A percentile compares a stretch with the other conserved stretches of the same genome.
Evolutionary conservation across 2,329 filamentous ascomycete species (phyloP).

Genomic region (Alternaria postmessia): DNA sequence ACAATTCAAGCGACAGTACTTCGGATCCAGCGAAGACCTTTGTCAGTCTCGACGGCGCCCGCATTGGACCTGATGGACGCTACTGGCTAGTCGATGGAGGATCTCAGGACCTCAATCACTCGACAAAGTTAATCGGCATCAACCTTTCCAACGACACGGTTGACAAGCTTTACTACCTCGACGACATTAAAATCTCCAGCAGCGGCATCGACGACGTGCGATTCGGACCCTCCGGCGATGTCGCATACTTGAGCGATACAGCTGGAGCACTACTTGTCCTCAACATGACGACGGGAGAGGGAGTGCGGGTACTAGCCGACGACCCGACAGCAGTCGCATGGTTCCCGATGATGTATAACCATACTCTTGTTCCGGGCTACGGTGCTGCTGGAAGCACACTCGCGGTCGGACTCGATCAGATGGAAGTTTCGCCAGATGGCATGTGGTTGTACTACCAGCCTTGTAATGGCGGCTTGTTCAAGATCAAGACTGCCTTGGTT

Average conservation of each 20-base stretch:
- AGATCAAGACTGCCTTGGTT: not conserved
- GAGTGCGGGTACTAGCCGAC: not conserved
- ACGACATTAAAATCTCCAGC: not conserved
- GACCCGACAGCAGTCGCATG: not conserved
- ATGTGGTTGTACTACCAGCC: not conserved
- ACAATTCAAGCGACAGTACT: not conserved
- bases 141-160: not conserved
- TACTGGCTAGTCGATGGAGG: not conserved
- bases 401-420: not conserved
- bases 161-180: not conserved
- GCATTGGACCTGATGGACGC: not conserved
- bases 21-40: not conserved
- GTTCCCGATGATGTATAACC: not conserved
- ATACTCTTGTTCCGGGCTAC: not conserved
- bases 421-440: not conserved
- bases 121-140: not conserved
- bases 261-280: not conserved
- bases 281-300: not conserved
- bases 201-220: not conserved
- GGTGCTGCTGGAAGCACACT: not conserved
- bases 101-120: not conserved
- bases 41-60: not conserved
- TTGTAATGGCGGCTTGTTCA: not conserved
- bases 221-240: not conserved
- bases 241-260: not conserved